Evolutionary conservation across 108 stramenopile genomes (phyloP).

Genomic region (Pseudonitzschia pungens): DNA sequence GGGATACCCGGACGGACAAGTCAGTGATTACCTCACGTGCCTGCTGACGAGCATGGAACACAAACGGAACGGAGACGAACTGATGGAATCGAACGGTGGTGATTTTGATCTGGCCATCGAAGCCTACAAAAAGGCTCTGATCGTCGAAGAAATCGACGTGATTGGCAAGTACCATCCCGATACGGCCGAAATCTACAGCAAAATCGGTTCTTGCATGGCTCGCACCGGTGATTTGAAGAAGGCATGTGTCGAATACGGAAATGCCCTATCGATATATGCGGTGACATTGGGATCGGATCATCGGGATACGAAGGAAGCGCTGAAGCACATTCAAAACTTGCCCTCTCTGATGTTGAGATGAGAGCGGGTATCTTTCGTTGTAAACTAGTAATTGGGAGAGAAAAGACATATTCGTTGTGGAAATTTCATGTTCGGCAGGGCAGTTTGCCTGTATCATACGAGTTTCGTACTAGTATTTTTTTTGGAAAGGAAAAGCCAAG

Average conservation of each 20-base stretch:
- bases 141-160: slow-evolving; percentile 28
- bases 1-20: slow-evolving; percentile 30
- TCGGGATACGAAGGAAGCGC: slow-evolving; percentile 35
- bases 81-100: slow-evolving; percentile 29
- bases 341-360: slow-evolving; percentile 28
- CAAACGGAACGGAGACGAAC: slow-evolving; percentile 34
- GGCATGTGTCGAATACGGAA: slow-evolving; percentile 42
- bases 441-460: no score
- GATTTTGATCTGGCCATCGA: slow-evolving; percentile 38
- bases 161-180: slow-evolving; percentile 43
- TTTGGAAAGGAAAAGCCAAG: no score
- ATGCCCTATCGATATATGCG: slow-evolving; percentile 38
- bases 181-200: slow-evolving; percentile 40
- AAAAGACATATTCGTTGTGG: no score
- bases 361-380: neutral
- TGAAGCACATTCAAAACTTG: slow-evolving; percentile 38
- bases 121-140: slow-evolving; percentile 37
- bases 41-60: slow-evolving; percentile 41
- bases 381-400: no score
- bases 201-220: slow-evolving; percentile 34
- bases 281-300: slow-evolving; percentile 41
- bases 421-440: no score
- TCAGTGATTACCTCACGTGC: slow-evolving; percentile 27
- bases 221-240: slow-evolving; percentile 34
- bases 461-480: no score